Base-by-base conservation (phyloP, 2,329 filamentous ascomycete genomes). In the Aspergillus fumigatus region DNA sequence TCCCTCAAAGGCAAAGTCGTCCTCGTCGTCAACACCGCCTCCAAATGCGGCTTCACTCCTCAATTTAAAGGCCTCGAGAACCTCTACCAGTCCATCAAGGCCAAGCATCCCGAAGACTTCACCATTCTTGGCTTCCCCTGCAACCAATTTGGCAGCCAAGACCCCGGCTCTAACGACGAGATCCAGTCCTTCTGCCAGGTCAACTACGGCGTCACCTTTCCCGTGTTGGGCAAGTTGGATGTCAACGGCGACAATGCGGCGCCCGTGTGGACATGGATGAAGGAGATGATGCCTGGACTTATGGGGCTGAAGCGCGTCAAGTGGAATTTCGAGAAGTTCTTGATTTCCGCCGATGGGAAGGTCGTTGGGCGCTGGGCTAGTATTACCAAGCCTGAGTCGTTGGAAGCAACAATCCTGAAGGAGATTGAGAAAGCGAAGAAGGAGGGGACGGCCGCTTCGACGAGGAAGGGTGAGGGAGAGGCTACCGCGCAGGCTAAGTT, bases 281-380 rank as follows among this genome's bases (percentile, higher is more conserved):
- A 88, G 80, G 75, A 75, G 56, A 77, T 83, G 75, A 88, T 91
- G 80, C 84, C 93, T 0, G 92, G 94, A 23, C 70, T 97, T 55
- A 78, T 97, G 78, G 94, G 94, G 21, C 74, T 97, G 70, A 93
- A 95, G 87, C 78, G 87, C 60, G 82, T 99, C 68, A 97, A 97
- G 88, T 99, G 94, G 94, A 99, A 99, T 79, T 99, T 97, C 80
- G 94, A 99, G 77, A 99, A 99, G 84, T 99, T 97, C 78, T 79
- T 99, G 62, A 80, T 99, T 63, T 88, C 88, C 59, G 84, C 85
- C 60, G 91, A 97, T 75, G 94, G 94, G 26, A 83, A 88, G 77
- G 91, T 97, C 65, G 88, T 89, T 77, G 83, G 83, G 27, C 81
- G 94, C 63, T 99, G 92, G 91, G 89, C 90, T 35, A 93, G 89